Evolutionary conservation across 2,329 filamentous ascomycete species (phyloP).

Genomic region (Phyllosticta ampelicida): DNA sequence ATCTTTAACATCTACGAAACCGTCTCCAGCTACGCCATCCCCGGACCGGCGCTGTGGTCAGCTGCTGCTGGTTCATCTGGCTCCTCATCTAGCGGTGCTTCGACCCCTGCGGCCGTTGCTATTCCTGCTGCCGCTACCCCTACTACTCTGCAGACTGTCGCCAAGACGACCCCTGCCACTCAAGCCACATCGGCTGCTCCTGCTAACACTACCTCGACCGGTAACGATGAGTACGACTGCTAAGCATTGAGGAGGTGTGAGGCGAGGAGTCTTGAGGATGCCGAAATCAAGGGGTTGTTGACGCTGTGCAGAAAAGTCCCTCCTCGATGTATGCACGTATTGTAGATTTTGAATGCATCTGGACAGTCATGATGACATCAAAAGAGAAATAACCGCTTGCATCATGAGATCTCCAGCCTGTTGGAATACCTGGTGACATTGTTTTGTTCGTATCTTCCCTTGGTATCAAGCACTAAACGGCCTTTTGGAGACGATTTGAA

Average conservation of each 20-base stretch:
- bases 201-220: neutral
- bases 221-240: neutral
- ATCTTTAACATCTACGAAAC: slow-evolving; percentile 10
- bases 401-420: neutral
- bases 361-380: neutral
- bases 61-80: neutral
- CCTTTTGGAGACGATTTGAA: too few relatives aligned
- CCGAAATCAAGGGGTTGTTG: neutral
- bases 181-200: neutral
- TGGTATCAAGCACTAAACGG: too few relatives aligned
- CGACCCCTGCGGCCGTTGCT: neutral
- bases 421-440: too few relatives aligned
- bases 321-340: neutral
- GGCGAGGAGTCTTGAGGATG: neutral
- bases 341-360: neutral
- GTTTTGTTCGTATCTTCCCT: too few relatives aligned
- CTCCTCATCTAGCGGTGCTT: neutral
- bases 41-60: slow-evolving; percentile 7
- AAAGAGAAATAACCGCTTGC: neutral
- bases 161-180: neutral
- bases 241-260: neutral
- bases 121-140: neutral
- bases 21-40: slow-evolving; percentile 5
- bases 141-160: neutral
- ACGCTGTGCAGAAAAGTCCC: neutral